Percentiles rank a stretch among this genome's conserved stretches.
phyloP scores from a whole-genome alignment of 306 rosid species.

The Vigna nakashimae region DNA sequence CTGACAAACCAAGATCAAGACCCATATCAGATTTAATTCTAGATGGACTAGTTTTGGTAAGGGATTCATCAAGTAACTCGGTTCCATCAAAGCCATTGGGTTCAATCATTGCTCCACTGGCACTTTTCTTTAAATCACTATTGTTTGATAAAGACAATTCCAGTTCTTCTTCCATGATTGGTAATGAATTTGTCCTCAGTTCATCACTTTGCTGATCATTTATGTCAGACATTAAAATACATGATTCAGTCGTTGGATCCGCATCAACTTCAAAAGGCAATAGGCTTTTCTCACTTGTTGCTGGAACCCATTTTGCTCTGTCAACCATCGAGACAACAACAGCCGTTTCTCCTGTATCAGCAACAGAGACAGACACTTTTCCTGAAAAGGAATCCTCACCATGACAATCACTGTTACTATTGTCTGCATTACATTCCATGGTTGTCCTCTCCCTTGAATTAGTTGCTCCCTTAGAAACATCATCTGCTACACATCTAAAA shows the following conservation, averaged over 20 bases:
- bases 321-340: slow-evolving; percentile 90
- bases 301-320: slow-evolving; percentile 51
- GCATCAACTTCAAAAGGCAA: slow-evolving; percentile 58
- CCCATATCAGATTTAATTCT: slow-evolving; percentile 66
- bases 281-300: slow-evolving; percentile 50
- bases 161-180: slow-evolving; percentile 57
- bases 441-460: slow-evolving; percentile 50
- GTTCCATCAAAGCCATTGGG: slow-evolving; percentile 49
- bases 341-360: slow-evolving; percentile 94
- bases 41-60: slow-evolving; percentile 47
- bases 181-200: slow-evolving; percentile 47
- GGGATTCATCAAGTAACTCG: slow-evolving; percentile 53
- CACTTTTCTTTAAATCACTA: slow-evolving; percentile 51
- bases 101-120: slow-evolving; percentile 54
- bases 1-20: slow-evolving; percentile 77
- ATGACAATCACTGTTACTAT: slow-evolving; percentile 48
- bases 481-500: slow-evolving; percentile 74
- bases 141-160: slow-evolving; percentile 66
- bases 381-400: slow-evolving; percentile 62
- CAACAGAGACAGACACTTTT: slow-evolving; percentile 82
- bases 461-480: slow-evolving; percentile 52
- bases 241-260: slow-evolving; percentile 57
- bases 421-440: slow-evolving; percentile 48
- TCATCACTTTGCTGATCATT: slow-evolving; percentile 47
- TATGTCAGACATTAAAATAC: slow-evolving; percentile 50